Base-by-base conservation (phyloP, 1,139 yeast species). In the Pichia cactophila region DNA sequence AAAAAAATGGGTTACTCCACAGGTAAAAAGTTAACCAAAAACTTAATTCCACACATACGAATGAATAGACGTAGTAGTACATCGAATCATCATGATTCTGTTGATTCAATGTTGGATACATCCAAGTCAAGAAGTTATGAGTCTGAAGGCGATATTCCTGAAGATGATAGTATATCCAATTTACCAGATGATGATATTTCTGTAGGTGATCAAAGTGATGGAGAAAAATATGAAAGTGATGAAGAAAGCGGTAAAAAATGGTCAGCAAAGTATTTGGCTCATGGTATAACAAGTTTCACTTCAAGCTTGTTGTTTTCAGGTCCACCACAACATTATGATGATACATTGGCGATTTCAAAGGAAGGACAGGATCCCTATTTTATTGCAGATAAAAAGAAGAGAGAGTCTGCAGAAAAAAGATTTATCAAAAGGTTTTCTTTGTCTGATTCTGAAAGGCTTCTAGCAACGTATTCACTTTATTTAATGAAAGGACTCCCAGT, bases 391-490 rank as follows among this genome's bases (percentile, higher is more conserved):
- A 42, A 52, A 1, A 69, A 68, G 6, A 77, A 74, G 26, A 68
- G 81, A 44, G 65, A 62, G 3, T 67, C 65, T n/a, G 79, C 79
- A 33, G 75, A 71, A 50, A 64, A 60, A 26, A 70, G 86, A 51
- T 90, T 82, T 63, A 72, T 78, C 49, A 63, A 69, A 1, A 86
- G 83, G 59, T 90, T 90, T 60, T 79, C 92, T 0, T 68, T 88
- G 12, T 70, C 75, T 8, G 73, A 71, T 1, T 66, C 71, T 3
- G 80, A 78, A 43, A 63, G 64, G 8, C 69, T 90, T 49, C 66
- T 83, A 0, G 82, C 95, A 0, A 74, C 88, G 1, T 90, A 86
- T 61, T 83, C 78, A 60, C 76, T 86, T 8, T 86, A 87, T 64
- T 65, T 89, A 31, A 81, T 78, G 53, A 77, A 85, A 55, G 77